Conservation (phyloP, 2,329 filamentous ascomycete genomes). For the Thielaviopsis ethacetica region DNA sequence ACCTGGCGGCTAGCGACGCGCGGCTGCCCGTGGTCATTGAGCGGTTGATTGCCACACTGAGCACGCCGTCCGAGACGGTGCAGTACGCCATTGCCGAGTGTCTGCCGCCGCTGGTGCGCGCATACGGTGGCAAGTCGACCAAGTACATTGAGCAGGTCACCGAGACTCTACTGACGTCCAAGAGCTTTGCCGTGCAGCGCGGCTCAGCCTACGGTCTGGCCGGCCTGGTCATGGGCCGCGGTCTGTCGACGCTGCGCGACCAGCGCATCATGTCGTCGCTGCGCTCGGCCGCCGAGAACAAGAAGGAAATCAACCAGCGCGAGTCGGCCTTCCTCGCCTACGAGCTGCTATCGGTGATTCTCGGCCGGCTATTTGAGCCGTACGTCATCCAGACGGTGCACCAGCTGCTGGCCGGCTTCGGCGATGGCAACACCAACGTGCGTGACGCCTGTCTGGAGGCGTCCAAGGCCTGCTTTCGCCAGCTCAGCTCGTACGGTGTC, state of each 20-base stretch:
- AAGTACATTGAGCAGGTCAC: conserved; percentile 69
- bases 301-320: conserved; percentile 76
- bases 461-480: conserved; percentile 85
- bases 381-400: conserved; percentile 94
- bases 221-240: conserved; percentile 76
- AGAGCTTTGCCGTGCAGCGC: conserved; percentile 82
- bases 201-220: conserved; percentile 91
- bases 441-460: conserved; percentile 85
- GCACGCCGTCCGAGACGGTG: conserved; percentile 88
- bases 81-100: conserved; percentile 95
- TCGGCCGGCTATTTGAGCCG: conserved; percentile 83
- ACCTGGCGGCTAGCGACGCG: conserved; percentile 68
- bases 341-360: conserved; percentile 72
- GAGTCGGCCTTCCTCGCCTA: conserved; percentile 82
- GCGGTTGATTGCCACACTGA: conserved; percentile 69
- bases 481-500: conserved; percentile 86
- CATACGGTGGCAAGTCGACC: conserved; percentile 55
- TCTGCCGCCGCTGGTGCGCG: conserved; percentile 73
- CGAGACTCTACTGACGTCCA: conserved; percentile 67
- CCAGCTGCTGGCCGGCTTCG: conserved; percentile 75
- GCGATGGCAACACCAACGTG: conserved; percentile 75
- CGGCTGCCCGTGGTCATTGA: conserved; percentile 81
- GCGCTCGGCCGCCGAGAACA: conserved; percentile 76
- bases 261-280: conserved; percentile 74
- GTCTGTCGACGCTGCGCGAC: conserved; percentile 65